Evolutionary conservation across 1,284 basidiomycete genomes (phyloP).

Genomic region (Athelia psychrophila): DNA sequence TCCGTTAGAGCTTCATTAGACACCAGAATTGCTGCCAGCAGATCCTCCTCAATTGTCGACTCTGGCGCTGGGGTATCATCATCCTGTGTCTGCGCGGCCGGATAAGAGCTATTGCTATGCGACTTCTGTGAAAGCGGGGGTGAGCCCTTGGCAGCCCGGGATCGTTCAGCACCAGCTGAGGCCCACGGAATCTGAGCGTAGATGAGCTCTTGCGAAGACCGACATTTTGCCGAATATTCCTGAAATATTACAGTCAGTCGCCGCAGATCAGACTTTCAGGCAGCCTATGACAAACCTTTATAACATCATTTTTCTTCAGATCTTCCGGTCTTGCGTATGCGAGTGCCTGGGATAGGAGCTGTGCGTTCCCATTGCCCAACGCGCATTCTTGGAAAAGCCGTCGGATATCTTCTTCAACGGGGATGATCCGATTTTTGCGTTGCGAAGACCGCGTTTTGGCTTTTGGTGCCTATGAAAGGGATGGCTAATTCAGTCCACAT

Average conservation of each 20-base stretch:
- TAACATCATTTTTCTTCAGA: constrained; percentile 49
- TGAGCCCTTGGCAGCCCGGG: constrained; percentile 30
- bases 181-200: constrained; percentile 80
- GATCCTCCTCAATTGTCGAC: constrained; percentile 49
- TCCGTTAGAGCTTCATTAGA: constrained; percentile 50
- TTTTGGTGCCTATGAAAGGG: not conserved
- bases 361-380: constrained; percentile 70
- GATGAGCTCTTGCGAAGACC: constrained; percentile 70
- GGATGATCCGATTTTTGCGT: constrained; percentile 54
- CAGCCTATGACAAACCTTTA: constrained; percentile 44
- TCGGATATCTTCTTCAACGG: constrained; percentile 73
- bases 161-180: constrained; percentile 67
- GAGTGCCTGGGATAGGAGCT: constrained; percentile 62
- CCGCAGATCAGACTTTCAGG: too few relatives aligned
- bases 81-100: not conserved
- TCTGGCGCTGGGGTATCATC: constrained; percentile 34
- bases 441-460: not conserved
- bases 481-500: too few relatives aligned
- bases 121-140: constrained; percentile 9
- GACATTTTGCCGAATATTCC: constrained; percentile 75
- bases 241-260: constrained; percentile 21
- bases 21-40: constrained; percentile 46
- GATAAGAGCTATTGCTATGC: constrained; percentile 10
- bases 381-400: constrained; percentile 77
- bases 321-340: constrained; percentile 64